Base-by-base conservation (phyloP, 768 basidiomycete species). In the Boletus reticuloceps region DNA sequence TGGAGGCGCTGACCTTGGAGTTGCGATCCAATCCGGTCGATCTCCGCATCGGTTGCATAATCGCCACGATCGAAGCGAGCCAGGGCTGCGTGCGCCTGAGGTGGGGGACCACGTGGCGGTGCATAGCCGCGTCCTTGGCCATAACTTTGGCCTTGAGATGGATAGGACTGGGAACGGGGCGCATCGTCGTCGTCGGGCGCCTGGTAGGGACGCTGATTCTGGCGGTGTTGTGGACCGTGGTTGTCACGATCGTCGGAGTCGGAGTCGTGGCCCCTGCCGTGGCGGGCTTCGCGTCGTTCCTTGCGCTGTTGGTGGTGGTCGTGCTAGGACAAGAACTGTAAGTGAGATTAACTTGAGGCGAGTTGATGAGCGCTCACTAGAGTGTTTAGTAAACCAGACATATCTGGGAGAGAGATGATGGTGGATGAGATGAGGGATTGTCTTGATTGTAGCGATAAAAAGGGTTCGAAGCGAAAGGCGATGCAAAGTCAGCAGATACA, bases 341-440 rank as follows among this genome's bases (percentile, higher is more conserved):
- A 1, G 34, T 36, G 29, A 16, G 29, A 34, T 34, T 19, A 4
- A 50, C 9, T 46, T 14, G 31, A 22, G 13, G 4, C 11, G 13
- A 32, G 2, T 36, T 12, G 25, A 43, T 42, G 17, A 14, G 9
- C 0, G 29, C 58, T 40, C 5, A 54, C 62, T 3, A 37, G 17
- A 5, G 32, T 51, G 36, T 56, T 19, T 1, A 37, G 16, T 14
- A 53, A 54, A n/a, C 29, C 55, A 39, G 63, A 64, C 63, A 64
- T 63, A 50, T 47, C 36, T 45, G 27, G 16, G 34, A 22, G 43
- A 22, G 43, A 10, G 22, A n/a, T 19, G 31, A 13, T 17, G 9
- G 29, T 8, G 12, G 11, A 17, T 5, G n/a, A 14, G 11, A 27
- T 13, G 43, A 46, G 47, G 22, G 22, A 57, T 42, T 25, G 25